These are phyloP conservation scores for Aspergillus sp. DNA, from an alignment of 2,329 filamentous ascomycete genomes.

Conservation along the genomic window DNA sequence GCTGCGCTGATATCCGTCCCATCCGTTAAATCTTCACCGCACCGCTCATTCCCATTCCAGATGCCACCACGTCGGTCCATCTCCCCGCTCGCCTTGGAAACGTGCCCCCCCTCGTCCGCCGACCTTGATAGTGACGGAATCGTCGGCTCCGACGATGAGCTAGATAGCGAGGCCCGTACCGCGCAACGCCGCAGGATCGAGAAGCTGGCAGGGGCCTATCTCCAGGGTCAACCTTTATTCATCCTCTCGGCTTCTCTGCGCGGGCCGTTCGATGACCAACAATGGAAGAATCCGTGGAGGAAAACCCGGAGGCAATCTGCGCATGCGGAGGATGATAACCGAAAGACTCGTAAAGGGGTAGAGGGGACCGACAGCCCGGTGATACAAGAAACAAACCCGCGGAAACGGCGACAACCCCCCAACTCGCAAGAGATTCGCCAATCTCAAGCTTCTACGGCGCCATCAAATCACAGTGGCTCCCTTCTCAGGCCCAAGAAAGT, in stretches of 20 bases:
- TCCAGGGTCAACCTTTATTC: conserved; percentile 43
- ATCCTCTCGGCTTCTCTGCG: conserved; percentile 47
- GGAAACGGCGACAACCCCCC: conserved; percentile 19
- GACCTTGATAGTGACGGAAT: conserved; percentile 29
- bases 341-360: not conserved
- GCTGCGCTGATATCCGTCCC: conserved; percentile 12
- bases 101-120: conserved; percentile 22
- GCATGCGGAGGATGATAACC: not conserved
- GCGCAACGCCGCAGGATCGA: conserved; percentile 46
- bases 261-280: conserved; percentile 43
- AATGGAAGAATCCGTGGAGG: conserved; percentile 50
- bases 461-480: not conserved
- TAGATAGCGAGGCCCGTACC: conserved; percentile 30
- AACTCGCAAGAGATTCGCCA: conserved; percentile 9
- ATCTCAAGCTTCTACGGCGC: conserved; percentile 1
- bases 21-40: conserved; percentile 9
- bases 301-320: conserved; percentile 21
- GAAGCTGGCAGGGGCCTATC: conserved; percentile 40
- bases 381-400: conserved; percentile 30
- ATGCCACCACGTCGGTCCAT: conserved; percentile 35
- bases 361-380: conserved; percentile 18
- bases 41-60: conserved; percentile 13
- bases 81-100: conserved; percentile 39
- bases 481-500: not conserved
- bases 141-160: conserved; percentile 41